Evolutionary conservation across 2,329 filamentous ascomycete genomes (phyloP), one percentile per base, ranked within the genome.

Genomic region (Colletotrichum sansevieriae): DNA sequence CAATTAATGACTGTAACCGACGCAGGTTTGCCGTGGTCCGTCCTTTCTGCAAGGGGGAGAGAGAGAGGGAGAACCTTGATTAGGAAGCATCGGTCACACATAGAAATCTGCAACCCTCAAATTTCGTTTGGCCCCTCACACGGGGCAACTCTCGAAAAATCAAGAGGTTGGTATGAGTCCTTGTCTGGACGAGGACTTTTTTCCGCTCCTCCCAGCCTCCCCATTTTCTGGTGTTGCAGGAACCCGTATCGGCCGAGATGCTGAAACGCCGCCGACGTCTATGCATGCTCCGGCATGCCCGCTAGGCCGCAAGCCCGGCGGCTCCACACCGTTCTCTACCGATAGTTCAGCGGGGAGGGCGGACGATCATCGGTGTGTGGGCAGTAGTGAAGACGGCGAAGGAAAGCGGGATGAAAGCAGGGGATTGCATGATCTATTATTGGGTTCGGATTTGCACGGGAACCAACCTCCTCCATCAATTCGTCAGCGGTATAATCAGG

Each of bases 251-350:
- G 62, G 65, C 62, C 55, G 65, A 68, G 62, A 56, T 43, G 62
- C 55, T 69, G 66, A 66, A 66, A 69, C 66, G 49, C 43, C 62
- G 44, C 43, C 9, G 55, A 43, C 49, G 62, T 59, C 62, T 20
- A 46, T 68, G 55, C 61, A 29, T 39, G 43, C 20, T 62, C 41
- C 55, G 49, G 60, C 47, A 25, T 63, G 60, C 39, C 63, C 55
- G 52, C 60, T 67, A 67, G 52, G 13, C 39, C 63, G 55, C 35
- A 43, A 54, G 46, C 54, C 25, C 18, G 15, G 33, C 39, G n/a
- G 39, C 35, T 22, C 47, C 55, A 64, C 65, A 41, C 37, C 41
- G 15, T 33, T 33, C 49, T 2, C 4, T 39, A n/a, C 65, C 44
- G 51, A 64, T 57, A 39, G 20, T 37, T 56, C 41, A 49, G 55